A percentile compares a stretch with the other conserved stretches of the same genome.
Evolutionary conservation across 2,329 filamentous ascomycete genomes (phyloP).

Genomic region (Aspergillus brunneoviolaceus): DNA sequence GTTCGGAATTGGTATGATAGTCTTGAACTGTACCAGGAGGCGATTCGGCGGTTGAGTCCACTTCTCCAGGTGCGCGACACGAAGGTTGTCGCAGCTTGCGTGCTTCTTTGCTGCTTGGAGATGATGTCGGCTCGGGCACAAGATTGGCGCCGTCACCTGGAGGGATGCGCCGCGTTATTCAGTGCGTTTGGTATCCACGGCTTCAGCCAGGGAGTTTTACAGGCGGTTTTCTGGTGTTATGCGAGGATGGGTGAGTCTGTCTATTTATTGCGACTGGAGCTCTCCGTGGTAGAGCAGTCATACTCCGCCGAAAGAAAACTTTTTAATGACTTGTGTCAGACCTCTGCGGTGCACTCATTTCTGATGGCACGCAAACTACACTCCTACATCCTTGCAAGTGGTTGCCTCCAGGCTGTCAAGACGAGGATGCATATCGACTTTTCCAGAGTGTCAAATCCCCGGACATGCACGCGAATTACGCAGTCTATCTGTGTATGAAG

Average conservation of each 20-base stretch:
- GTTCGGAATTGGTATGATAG: slow-evolving; percentile 50
- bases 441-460: slow-evolving; percentile 40
- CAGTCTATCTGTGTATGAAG: slow-evolving; percentile 57
- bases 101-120: slow-evolving; percentile 56
- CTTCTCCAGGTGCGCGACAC: slow-evolving; percentile 50
- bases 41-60: slow-evolving; percentile 51
- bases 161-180: slow-evolving; percentile 57
- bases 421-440: slow-evolving; percentile 38
- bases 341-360: slow-evolving; percentile 57
- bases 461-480: slow-evolving; percentile 61
- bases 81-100: slow-evolving; percentile 54
- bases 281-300: no score
- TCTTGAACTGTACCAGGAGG: slow-evolving; percentile 55
- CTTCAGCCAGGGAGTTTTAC: slow-evolving; percentile 51
- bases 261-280: background rate
- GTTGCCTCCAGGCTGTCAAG: slow-evolving; percentile 43
- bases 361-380: slow-evolving; percentile 49
- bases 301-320: no score
- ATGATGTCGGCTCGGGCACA: slow-evolving; percentile 52
- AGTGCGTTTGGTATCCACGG: slow-evolving; percentile 54
- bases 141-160: slow-evolving; percentile 57
- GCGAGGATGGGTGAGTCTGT: slow-evolving; percentile 52
- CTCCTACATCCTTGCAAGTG: slow-evolving; percentile 53
- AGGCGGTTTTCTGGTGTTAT: slow-evolving; percentile 60
- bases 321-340: slow-evolving; percentile 37